Base-by-base conservation (phyloP, 441 rosid species). In the Populus hybrid region DNA sequence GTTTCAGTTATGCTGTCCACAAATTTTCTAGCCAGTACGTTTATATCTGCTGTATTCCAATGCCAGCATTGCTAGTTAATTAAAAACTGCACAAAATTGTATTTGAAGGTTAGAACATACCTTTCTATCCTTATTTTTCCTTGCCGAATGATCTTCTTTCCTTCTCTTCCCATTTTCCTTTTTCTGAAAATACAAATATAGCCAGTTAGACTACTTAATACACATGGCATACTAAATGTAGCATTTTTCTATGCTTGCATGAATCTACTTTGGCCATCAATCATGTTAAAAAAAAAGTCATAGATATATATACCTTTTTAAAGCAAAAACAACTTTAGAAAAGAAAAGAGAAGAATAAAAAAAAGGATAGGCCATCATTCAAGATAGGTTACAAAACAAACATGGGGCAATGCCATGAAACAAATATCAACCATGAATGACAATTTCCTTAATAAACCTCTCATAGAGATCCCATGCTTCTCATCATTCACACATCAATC, bases 161-260 rank as follows among this genome's bases (percentile, higher is more conserved):
- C 97, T 91, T 80, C 96, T 85, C 85, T 94, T 94, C 67, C 97
- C 92, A 61, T 84, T 90, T 83, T 91, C 98, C 84, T 92, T 94
- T 85, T 86, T 94, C 98, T 94, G 90, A 28, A 84, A 78, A 34
- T 34, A 80, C 21, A 72, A 75, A 63, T n/a, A 35, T 57, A 69
- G 77, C 70, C 67, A 21, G 63, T 84, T 53, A 77, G 79, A 71
- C 34, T 64, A 69, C 26, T 68, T 68, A 26, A 73, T 40, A 23
- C 12, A 70, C 8, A 57, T 36, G 61, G 57, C 21, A 26, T 1
- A 10, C 16, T 10, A 69, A 65, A 72, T 4, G 28, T 24, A 59
- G 59, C 38, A 40, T 40, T 0, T 35, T 35, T 28, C 34, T 18
- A 57, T 61, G 28, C 32, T 61, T 63, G 70, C 66, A 46, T 4